Conservation (phyloP, 495 filamentous ascomycete genomes). For the Bacidia gigantensis region DNA sequence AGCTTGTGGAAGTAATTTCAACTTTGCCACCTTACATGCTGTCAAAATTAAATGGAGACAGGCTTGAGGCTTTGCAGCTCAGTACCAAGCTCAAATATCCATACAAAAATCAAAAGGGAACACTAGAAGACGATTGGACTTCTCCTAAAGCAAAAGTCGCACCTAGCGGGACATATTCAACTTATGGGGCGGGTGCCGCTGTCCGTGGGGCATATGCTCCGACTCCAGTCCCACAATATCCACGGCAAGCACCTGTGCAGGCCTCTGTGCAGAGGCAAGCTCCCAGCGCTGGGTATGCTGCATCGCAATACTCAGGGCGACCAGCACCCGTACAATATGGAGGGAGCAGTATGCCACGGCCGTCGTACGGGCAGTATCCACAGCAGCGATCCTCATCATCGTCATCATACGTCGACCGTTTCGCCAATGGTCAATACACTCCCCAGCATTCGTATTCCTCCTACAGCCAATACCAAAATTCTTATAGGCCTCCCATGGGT, state of each 20-base stretch:
- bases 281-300: slow-evolving; percentile 24
- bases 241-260: slow-evolving; percentile 17
- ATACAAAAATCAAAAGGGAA: slow-evolving; percentile 56
- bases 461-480: slow-evolving; percentile 31
- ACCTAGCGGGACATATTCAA: slow-evolving; percentile 2
- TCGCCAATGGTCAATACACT: slow-evolving; percentile 28
- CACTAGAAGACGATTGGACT: slow-evolving; percentile 76
- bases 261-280: slow-evolving; percentile 25
- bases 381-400: slow-evolving; percentile 15
- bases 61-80: slow-evolving; percentile 65
- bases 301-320: slow-evolving; percentile 26
- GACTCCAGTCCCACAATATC: slow-evolving; percentile 12
- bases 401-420: slow-evolving; percentile 21
- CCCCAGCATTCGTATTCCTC: slow-evolving; percentile 27
- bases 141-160: slow-evolving; percentile 22
- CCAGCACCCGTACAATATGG: slow-evolving; percentile 30
- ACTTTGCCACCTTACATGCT: slow-evolving; percentile 75
- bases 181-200: slow-evolving; percentile 1
- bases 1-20: slow-evolving; percentile 56
- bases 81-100: slow-evolving; percentile 68
- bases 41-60: slow-evolving; percentile 72
- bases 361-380: slow-evolving; percentile 33
- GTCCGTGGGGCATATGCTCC: slow-evolving; percentile 5
- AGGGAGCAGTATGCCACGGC: slow-evolving; percentile 25
- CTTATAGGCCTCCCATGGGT: slow-evolving; percentile 25